Evolutionary conservation across 2,329 filamentous ascomycete species (phyloP).

Genomic region (Apiospora sp.): DNA sequence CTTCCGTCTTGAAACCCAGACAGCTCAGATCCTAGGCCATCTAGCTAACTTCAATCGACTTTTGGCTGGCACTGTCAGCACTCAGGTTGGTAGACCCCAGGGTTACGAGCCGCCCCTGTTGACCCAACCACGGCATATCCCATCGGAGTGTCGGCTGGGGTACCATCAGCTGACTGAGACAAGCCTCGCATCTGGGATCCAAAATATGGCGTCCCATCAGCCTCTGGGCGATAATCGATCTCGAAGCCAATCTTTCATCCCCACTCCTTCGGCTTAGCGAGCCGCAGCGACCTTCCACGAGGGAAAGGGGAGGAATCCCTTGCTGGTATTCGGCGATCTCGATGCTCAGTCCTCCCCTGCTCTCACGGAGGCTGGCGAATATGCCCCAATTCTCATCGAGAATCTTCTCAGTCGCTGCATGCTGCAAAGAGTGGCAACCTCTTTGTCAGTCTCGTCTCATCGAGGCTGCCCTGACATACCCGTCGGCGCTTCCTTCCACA

Average conservation of each 20-base stretch:
- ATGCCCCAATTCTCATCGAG: neutral
- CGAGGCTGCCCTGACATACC: neutral
- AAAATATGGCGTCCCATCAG: neutral
- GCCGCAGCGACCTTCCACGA: neutral
- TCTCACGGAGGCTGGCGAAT: neutral
- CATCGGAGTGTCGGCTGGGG: neutral
- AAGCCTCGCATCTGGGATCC: neutral
- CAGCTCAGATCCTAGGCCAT: neutral
- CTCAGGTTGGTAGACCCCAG: neutral
- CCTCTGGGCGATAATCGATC: neutral
- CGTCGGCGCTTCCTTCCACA: slow-evolving; percentile 8
- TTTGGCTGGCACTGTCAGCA: neutral
- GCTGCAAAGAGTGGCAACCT: neutral
- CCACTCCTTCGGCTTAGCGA: neutral
- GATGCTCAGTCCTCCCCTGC: neutral
- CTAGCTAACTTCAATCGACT: neutral
- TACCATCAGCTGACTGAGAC: neutral
- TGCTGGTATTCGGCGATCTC: neutral
- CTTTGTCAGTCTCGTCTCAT: neutral
- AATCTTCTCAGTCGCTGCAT: neutral
- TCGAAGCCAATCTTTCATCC: neutral
- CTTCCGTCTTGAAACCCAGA: slow-evolving; percentile 3
- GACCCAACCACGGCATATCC: neutral
- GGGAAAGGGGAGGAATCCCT: neutral
- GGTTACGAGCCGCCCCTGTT: neutral